These are phyloP conservation scores for Dictyostelium discoideum DNA, from an alignment of 78 protist genomes.

Conservation along the genomic window dicty_2.7 NC_007089.4:4323001-4323500, in stretches of 20 bases:
- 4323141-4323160: not conserved
- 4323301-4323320: not conserved
- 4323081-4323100: not conserved
- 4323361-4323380: not conserved
- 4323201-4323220: not conserved
- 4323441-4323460: not conserved
- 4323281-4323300: not conserved
- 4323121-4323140: not conserved
- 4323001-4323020: not conserved
- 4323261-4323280: not conserved
- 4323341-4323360: not conserved
- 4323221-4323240: not conserved
- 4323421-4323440: not conserved
- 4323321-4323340: not conserved
- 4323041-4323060: not conserved
- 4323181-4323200: not conserved
- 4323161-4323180: not conserved
- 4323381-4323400: not conserved
- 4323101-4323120: slow-evolving; percentile 1
- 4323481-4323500: not conserved
- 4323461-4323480: not conserved
- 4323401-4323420: not conserved
- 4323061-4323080: not conserved
- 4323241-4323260: not conserved
- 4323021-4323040: not conserved